A percentile compares a stretch with the other conserved stretches of the same genome.
Evolutionary conservation across 257 asterid genomes (phyloP).

Genomic region (Mentha longifolia): DNA sequence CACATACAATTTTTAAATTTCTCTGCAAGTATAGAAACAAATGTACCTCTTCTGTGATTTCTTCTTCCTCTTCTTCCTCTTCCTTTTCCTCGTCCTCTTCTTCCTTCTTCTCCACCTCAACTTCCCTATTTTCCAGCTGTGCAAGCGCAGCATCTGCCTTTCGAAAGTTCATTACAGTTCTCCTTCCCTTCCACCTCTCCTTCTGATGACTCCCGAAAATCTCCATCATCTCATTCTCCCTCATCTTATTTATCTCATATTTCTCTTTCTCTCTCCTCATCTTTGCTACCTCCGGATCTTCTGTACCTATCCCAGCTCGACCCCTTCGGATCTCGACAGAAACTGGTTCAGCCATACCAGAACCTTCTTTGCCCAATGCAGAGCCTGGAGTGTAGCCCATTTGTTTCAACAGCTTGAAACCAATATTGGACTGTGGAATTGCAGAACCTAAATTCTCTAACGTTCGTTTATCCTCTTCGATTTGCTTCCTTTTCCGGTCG

Average conservation of each 20-base stretch:
- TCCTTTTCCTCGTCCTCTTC: constrained; percentile 54
- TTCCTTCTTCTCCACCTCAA: constrained; percentile 64
- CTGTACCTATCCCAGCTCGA: constrained; percentile 86
- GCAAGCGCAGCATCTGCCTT: constrained; percentile 92
- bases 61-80: constrained; percentile 67
- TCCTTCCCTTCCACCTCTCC: constrained; percentile 80
- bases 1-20: background rate
- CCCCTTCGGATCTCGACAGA: constrained; percentile 83
- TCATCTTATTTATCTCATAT: constrained; percentile 50
- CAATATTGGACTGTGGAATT: constrained; percentile 89
- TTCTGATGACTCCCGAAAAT: constrained; percentile 82
- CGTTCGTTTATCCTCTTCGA: constrained; percentile 76
- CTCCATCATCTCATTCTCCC: constrained; percentile 58
- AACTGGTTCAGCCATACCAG: constrained; percentile 79
- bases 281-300: constrained; percentile 67
- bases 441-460: constrained; percentile 67
- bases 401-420: constrained; percentile 87
- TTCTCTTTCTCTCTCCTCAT: constrained; percentile 63
- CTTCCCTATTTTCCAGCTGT: constrained; percentile 85
- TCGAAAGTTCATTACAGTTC: constrained; percentile 61
- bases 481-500: constrained; percentile 66
- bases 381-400: constrained; percentile 98
- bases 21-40: constrained; percentile 2
- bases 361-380: constrained; percentile 85
- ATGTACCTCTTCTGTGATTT: constrained; percentile 78